phyloP scores from a whole-genome alignment of 305 asterid genomes.

The Fraxinus nigra region DNA sequence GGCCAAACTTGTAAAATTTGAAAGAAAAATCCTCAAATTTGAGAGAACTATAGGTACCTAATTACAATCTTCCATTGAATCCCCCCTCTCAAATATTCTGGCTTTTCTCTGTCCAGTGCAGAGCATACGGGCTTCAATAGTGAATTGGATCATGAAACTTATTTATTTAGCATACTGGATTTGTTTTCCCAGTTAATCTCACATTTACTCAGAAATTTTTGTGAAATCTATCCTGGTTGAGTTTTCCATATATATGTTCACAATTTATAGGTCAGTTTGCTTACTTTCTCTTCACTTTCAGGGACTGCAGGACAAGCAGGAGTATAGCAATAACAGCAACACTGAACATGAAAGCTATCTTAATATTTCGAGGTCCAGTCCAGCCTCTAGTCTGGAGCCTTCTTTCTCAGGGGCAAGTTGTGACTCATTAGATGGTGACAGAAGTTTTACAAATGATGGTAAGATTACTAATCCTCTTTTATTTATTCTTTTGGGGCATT shows the following conservation, averaged over 20 bases:
- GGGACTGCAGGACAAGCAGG: constrained; percentile 42
- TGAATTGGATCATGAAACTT: background rate
- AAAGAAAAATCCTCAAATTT: background rate
- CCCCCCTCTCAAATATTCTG: background rate
- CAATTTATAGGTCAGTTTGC: background rate
- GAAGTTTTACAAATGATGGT: constrained; percentile 54
- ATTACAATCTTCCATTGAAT: background rate
- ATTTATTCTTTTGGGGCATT: constrained; percentile 8
- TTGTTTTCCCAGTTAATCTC: background rate
- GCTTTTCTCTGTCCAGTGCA: background rate
- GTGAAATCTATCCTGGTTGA: background rate
- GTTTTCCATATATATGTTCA: background rate
- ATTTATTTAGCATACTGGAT: background rate
- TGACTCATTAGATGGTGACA: constrained; percentile 52
- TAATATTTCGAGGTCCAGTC: constrained; percentile 34
- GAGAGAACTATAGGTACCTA: background rate
- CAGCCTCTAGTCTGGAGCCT: constrained; percentile 56
- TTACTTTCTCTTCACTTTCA: constrained; percentile 32
- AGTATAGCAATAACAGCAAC: constrained; percentile 32
- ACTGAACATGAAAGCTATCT: constrained; percentile 37
- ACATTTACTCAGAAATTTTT: background rate
- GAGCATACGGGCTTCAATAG: background rate
- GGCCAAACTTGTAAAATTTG: background rate
- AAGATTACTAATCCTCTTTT: constrained; percentile 20
- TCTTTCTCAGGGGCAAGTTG: constrained; percentile 62